Conservation (phyloP, 2,329 filamentous ascomycete species). For the Trichoderma oligosporum region DNA sequence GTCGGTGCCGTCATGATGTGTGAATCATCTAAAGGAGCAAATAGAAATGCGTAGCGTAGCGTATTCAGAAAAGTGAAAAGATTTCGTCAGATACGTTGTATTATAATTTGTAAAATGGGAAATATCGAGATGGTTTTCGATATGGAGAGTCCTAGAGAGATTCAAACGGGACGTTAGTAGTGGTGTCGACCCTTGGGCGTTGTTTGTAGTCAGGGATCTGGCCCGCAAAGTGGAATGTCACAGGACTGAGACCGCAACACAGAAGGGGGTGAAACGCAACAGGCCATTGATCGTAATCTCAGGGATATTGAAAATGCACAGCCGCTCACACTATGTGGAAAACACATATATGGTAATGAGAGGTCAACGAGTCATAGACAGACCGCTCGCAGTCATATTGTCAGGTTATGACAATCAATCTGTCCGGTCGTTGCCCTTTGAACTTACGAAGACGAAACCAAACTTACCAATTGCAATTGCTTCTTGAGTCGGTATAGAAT, state of each 20-base stretch:
- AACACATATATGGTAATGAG: not conserved
- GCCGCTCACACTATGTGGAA: not conserved
- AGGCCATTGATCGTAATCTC: not conserved
- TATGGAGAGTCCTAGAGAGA: not conserved
- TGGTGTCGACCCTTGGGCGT: not conserved
- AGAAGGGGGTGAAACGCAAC: constrained; percentile 8
- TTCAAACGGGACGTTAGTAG: not conserved
- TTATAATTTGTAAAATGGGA: not conserved
- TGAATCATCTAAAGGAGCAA: constrained; percentile 5
- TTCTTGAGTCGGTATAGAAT: not conserved
- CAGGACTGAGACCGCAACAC: constrained; percentile 15
- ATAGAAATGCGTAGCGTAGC: not conserved
- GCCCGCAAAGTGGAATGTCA: constrained; percentile 8
- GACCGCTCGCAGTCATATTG: not conserved
- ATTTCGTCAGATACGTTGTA: not conserved
- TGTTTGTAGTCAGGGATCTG: too few species aligned
- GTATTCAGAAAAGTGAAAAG: not conserved
- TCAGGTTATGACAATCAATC: not conserved
- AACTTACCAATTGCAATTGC: constrained; percentile 16
- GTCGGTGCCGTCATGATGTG: constrained; percentile 48
- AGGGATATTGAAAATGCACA: not conserved
- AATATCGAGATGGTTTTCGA: not conserved
- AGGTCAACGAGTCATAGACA: not conserved
- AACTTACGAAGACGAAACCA: not conserved
- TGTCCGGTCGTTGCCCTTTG: not conserved